Conservation (phyloP, 2,329 filamentous ascomycete species). For the Aureobasidium sp. region DNA sequence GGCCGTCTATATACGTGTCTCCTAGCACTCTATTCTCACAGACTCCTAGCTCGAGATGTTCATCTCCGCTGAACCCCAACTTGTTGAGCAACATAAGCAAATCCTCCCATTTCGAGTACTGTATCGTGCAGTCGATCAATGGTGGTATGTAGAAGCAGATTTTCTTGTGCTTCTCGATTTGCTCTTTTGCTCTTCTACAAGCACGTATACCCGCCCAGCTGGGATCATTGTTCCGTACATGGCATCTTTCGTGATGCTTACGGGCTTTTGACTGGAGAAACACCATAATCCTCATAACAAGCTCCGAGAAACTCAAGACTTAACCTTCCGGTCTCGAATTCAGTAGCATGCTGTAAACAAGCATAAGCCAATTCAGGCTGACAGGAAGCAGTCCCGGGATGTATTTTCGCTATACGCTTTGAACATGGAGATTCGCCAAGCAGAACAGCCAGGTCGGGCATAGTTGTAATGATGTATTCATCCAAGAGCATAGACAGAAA, state of each 20-base stretch:
- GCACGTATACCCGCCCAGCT: not conserved
- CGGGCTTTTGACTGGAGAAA: not conserved
- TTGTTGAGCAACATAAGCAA: not conserved
- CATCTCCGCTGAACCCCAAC: too few species aligned
- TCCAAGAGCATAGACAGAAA: slow-evolving; percentile 2
- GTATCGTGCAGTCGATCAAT: not conserved
- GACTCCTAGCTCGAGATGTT: not conserved
- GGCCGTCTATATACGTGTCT: not conserved
- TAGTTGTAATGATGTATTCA: slow-evolving; percentile 7
- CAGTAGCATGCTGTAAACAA: not conserved
- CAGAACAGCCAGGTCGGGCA: slow-evolving; percentile 9
- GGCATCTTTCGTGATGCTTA: not conserved
- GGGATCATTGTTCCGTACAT: not conserved
- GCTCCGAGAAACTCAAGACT: not conserved
- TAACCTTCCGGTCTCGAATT: not conserved
- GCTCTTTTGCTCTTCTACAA: not conserved
- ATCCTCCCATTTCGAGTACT: not conserved
- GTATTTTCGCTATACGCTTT: not conserved
- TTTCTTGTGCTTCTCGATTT: not conserved
- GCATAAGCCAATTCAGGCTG: not conserved
- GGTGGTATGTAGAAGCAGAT: slow-evolving; percentile 9
- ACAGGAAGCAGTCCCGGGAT: not conserved
- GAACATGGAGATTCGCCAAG: not conserved
- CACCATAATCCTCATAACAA: not conserved
- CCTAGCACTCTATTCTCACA: not conserved